These are phyloP conservation scores for Kwoniella mangroviensis DNA, from an alignment of 768 basidiomycete species.

Conservation along the genomic window DNA sequence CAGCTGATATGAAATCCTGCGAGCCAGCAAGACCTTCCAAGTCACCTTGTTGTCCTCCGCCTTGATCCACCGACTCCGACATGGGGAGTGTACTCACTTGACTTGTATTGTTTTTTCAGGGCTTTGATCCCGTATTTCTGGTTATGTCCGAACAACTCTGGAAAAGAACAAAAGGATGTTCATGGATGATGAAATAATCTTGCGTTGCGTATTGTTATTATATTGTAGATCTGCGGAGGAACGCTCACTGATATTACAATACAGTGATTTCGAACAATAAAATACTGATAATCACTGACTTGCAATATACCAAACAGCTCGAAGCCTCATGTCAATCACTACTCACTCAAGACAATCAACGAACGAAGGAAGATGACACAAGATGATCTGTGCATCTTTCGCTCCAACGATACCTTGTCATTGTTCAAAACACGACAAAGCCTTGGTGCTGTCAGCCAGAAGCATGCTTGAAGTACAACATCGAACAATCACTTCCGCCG, in stretches of 20 bases:
- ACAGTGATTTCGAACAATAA: too few relatives aligned
- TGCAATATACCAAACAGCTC: too few relatives aligned
- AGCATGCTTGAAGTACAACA: slow-evolving; percentile 1
- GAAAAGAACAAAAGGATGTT: slow-evolving; percentile 4
- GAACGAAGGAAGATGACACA: not conserved
- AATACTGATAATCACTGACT: too few relatives aligned
- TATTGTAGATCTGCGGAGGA: not conserved
- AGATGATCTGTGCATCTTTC: not conserved
- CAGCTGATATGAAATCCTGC: not conserved
- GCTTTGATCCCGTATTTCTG: not conserved
- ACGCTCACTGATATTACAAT: not conserved
- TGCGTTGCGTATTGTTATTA: not conserved
- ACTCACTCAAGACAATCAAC: not conserved
- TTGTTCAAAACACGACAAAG: not conserved
- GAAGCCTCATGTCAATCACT: slow-evolving; percentile 3
- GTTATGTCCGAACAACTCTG: not conserved
- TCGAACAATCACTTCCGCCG: not conserved
- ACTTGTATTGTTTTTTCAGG: slow-evolving; percentile 10
- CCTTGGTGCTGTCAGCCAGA: too few relatives aligned
- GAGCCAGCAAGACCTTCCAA: too few relatives aligned
- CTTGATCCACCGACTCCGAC: not conserved
- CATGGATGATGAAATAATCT: too few relatives aligned
- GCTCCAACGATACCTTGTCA: slow-evolving; percentile 1
- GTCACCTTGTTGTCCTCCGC: not conserved
- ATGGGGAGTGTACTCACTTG: not conserved